A percentile compares a stretch with the other conserved stretches of the same genome.
Conservation (phyloP, 108 stramenopile genomes). For the Cyclotella baltica region DNA sequence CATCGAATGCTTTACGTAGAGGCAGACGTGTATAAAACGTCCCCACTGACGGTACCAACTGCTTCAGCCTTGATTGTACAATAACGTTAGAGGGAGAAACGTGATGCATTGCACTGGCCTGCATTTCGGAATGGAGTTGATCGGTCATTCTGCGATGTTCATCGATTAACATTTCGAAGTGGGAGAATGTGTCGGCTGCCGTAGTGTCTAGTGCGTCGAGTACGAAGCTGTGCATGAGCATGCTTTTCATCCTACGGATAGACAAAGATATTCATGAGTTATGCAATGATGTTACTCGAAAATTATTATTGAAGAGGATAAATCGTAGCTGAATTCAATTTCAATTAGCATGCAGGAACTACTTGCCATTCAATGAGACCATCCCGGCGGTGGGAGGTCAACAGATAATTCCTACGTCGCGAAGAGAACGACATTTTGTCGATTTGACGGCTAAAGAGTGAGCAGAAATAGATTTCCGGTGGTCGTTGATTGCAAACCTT, state of each 20-base stretch:
- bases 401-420: constrained; percentile 87
- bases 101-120: constrained; percentile 22
- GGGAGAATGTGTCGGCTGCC: constrained; percentile 84
- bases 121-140: constrained; percentile 32
- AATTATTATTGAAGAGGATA: too few relatives aligned
- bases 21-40: constrained; percentile 89
- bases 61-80: constrained; percentile 61
- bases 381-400: constrained; percentile 90
- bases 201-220: constrained; percentile 86
- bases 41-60: constrained; percentile 88
- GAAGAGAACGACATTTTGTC: constrained; percentile 87
- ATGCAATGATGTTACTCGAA: not conserved
- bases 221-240: constrained; percentile 92
- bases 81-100: constrained; percentile 15
- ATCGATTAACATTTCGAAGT: constrained; percentile 91
- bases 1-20: constrained; percentile 78
- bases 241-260: constrained; percentile 82
- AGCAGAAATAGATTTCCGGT: too few relatives aligned
- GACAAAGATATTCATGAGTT: not conserved
- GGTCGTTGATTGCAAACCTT: too few relatives aligned
- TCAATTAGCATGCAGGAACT: not conserved
- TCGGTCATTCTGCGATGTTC: constrained; percentile 75
- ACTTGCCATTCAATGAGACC: constrained; percentile 91
- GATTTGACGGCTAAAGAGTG: not conserved
- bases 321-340: too few relatives aligned